Conservation (phyloP, 2,329 filamentous ascomycete genomes). For the Cordyceps cateniannulata region DNA sequence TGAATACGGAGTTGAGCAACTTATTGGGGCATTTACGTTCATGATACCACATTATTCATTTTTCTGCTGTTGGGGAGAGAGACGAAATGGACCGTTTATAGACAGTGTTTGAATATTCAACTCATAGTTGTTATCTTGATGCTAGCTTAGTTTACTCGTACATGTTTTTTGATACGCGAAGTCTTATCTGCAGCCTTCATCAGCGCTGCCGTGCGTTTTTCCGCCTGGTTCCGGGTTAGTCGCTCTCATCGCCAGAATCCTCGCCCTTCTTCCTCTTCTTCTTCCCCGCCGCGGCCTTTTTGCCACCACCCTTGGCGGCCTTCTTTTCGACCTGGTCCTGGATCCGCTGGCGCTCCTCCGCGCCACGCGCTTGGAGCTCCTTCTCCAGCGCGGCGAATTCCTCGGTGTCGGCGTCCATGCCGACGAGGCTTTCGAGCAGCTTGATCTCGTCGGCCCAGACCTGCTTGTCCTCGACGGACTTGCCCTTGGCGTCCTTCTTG, state of each 20-base stretch:
- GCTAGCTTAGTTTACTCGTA: not conserved
- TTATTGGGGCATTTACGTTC: not conserved
- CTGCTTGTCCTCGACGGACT: constrained; percentile 66
- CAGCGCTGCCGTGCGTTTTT: too few relatives aligned
- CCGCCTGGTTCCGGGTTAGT: constrained; percentile 15
- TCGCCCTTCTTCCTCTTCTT: constrained; percentile 28
- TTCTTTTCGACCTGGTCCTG: constrained; percentile 76
- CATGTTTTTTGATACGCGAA: not conserved
- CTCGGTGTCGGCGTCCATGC: constrained; percentile 68
- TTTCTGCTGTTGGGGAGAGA: not conserved
- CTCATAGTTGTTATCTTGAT: not conserved
- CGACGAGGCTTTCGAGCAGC: constrained; percentile 80
- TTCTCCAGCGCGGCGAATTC: constrained; percentile 63
- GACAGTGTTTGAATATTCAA: not conserved
- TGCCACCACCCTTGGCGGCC: constrained; percentile 36
- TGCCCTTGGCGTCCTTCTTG: constrained; percentile 56
- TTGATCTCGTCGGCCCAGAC: constrained; percentile 96
- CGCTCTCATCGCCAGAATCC: constrained; percentile 28
- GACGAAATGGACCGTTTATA: not conserved
- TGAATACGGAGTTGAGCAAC: not conserved
- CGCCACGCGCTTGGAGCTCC: constrained; percentile 61
- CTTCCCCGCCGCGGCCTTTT: constrained; percentile 26
- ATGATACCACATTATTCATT: constrained; percentile 7
- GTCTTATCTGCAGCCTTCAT: too few relatives aligned
- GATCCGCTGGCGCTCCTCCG: constrained; percentile 64